A percentile compares a stretch with the other conserved stretches of the same genome.
Evolutionary conservation across 805 yeast species (phyloP).

Genomic region (Lachancea lanzarotensis): DNA sequence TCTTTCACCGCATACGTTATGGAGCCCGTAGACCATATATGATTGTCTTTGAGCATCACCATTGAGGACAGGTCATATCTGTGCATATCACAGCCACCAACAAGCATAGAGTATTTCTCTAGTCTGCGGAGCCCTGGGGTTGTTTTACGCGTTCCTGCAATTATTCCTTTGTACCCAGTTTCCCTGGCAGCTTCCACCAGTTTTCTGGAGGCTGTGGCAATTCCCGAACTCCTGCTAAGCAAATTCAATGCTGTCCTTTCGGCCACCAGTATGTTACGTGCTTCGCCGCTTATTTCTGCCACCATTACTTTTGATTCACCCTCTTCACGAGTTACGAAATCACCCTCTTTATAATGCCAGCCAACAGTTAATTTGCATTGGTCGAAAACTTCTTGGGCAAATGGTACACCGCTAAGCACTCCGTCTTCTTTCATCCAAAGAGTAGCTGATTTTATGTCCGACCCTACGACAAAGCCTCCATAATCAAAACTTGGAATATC

Average conservation of each 20-base stretch:
- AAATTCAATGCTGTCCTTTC: conserved; percentile 84
- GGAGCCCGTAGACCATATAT: conserved; percentile 87
- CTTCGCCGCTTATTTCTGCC: conserved; percentile 76
- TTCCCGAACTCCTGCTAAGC: conserved; percentile 76
- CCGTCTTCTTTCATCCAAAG: conserved; percentile 79
- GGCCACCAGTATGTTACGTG: conserved; percentile 68
- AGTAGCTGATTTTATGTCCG: conserved; percentile 60
- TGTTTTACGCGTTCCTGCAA: conserved; percentile 96
- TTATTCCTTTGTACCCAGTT: conserved; percentile 69
- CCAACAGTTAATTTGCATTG: conserved; percentile 67
- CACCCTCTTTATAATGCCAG: conserved; percentile 75
- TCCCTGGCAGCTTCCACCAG: conserved; percentile 56
- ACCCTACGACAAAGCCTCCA: conserved; percentile 95
- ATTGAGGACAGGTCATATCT: conserved; percentile 85
- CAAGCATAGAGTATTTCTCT: conserved; percentile 91
- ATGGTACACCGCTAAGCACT: conserved; percentile 78
- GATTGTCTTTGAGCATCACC: conserved; percentile 96
- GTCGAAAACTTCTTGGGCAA: conserved; percentile 74
- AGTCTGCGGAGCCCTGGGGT: conserved; percentile 88
- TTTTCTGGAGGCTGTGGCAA: conserved; percentile 66
- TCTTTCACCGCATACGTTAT: conserved; percentile 73
- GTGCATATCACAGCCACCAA: conserved; percentile 92
- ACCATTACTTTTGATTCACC: conserved; percentile 60
- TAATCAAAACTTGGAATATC: conserved; percentile 92
- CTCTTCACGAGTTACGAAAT: conserved; percentile 36